These are phyloP conservation scores for Didymella glomerata DNA, from an alignment of 2,329 filamentous ascomycete species.

Conservation along the genomic window DNA sequence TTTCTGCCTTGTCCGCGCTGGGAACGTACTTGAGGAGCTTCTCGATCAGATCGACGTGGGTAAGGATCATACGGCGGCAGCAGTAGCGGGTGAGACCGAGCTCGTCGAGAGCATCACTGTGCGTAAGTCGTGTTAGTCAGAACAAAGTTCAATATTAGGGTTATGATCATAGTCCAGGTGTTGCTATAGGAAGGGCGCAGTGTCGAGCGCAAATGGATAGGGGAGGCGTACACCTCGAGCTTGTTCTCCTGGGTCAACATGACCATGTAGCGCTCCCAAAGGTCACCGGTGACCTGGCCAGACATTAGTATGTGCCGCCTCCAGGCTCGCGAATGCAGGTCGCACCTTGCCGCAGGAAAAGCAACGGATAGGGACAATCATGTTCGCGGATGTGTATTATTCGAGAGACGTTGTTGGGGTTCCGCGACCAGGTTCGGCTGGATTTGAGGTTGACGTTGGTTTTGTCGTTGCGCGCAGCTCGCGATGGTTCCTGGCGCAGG, in stretches of 20 bases:
- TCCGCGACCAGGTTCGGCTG: constrained; percentile 22
- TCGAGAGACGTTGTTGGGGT: background rate
- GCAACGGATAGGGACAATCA: constrained; percentile 99
- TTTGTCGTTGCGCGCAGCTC: constrained; percentile 24
- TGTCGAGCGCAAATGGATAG: background rate
- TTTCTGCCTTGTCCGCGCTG: constrained; percentile 21
- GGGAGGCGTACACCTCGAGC: constrained; percentile 44
- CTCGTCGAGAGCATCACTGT: constrained; percentile 93
- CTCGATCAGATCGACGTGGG: constrained; percentile 97
- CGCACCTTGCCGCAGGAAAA: constrained; percentile 98
- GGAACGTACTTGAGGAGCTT: constrained; percentile 75
- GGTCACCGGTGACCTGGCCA: constrained; percentile 86
- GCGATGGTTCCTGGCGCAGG: constrained; percentile 20
- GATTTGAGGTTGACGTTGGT: constrained; percentile 12
- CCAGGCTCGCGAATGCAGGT: constrained; percentile 12
- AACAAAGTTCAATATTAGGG: background rate
- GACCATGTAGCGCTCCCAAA: constrained; percentile 95
- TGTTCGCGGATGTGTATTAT: constrained; percentile 58
- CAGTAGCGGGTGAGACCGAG: constrained; percentile 95
- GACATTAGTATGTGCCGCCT: constrained; percentile 37
- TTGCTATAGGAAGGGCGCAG: background rate
- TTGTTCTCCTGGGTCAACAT: constrained; percentile 73
- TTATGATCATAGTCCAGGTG: background rate
- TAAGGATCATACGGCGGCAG: constrained; percentile 99
- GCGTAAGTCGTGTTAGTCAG: constrained; percentile 22